phyloP scores from a whole-genome alignment of 495 filamentous ascomycete genomes.

The Penicillium maclennaniae region DNA sequence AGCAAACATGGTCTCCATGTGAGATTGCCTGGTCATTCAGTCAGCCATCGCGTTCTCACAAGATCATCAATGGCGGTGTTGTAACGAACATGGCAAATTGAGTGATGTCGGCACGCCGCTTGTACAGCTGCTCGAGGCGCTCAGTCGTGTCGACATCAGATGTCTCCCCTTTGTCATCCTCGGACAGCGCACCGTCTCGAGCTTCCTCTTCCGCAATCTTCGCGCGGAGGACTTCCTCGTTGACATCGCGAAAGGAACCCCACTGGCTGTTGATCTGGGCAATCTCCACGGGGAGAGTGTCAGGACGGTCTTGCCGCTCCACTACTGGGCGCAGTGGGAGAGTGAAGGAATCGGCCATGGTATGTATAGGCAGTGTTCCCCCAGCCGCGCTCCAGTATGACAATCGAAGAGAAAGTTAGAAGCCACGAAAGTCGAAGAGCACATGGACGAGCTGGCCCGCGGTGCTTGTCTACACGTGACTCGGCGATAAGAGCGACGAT shows the following conservation, averaged over 20 bases:
- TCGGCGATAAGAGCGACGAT: not conserved
- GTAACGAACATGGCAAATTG: constrained; percentile 41
- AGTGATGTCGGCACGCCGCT: constrained; percentile 41
- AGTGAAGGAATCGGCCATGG: constrained; percentile 46
- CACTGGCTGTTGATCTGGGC: constrained; percentile 68
- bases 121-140: constrained; percentile 40
- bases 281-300: constrained; percentile 66
- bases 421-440: not conserved
- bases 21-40: constrained; percentile 49
- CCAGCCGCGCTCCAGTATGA: not conserved
- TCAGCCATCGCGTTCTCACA: constrained; percentile 2
- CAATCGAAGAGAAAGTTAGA: not conserved
- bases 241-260: constrained; percentile 69
- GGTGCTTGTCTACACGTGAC: not conserved
- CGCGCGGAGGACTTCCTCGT: constrained; percentile 55
- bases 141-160: constrained; percentile 36
- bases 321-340: constrained; percentile 65
- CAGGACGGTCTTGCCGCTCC: constrained; percentile 49
- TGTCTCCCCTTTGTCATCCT: constrained; percentile 29
- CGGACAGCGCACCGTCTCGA: constrained; percentile 33
- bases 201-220: constrained; percentile 53
- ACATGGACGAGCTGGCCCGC: not conserved
- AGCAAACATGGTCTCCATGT: constrained; percentile 60
- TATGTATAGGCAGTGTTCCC: not conserved
- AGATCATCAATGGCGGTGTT: not conserved